Evolutionary conservation across 495 filamentous ascomycete species (phyloP), one percentile per base, ranked within the genome.

Genomic region (Hypoxylon intermedium): DNA sequence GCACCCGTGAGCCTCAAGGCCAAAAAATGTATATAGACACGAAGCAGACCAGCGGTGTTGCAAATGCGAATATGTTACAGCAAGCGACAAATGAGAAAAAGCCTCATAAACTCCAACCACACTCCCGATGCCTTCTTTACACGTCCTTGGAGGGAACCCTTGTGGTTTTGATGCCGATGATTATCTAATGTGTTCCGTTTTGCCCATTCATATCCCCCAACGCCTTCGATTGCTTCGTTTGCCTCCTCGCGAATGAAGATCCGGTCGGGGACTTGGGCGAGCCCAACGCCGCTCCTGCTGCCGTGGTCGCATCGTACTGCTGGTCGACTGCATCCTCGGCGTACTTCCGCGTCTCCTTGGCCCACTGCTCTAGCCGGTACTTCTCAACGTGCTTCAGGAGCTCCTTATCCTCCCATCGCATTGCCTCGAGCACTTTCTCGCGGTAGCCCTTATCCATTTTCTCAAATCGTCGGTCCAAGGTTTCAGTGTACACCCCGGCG

Each of bases 291-390:
- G 65, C 62, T 50, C 58, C 56, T 3, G 52, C 54, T 34, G 63
- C 65, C 1, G 68, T 66, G 9, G 51, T 56, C 13, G 63, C 62
- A 45, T 71, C 68, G 12, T 60, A 71, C 30, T 68, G 59, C 31
- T 71, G 62, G 41, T 63, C 45, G 37, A 71, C 68, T 0, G 68
- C 68, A 26, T 71, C 53, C 48, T 74, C 67, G 2, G 75, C 76
- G 12, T 70, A 69, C 42, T 72, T 73, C 19, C 76, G 52, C 20
- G 84, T 74, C 47, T 81, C 77, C 46, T 79, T 80, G 44, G 79
- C 83, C 85, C 87, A 88, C 45, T 83, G 77, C 6, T 82, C 84
- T 20, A 89, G 74, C 30, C 83, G 78, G 12, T 83, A 77, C 61
- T 80, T 79, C 41, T 88, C 82, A 13, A 90, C 74, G 54, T 78